These are phyloP conservation scores for Coniferiporia weirii DNA, from an alignment of 1,284 basidiomycete species.

Conservation along the genomic window DNA sequence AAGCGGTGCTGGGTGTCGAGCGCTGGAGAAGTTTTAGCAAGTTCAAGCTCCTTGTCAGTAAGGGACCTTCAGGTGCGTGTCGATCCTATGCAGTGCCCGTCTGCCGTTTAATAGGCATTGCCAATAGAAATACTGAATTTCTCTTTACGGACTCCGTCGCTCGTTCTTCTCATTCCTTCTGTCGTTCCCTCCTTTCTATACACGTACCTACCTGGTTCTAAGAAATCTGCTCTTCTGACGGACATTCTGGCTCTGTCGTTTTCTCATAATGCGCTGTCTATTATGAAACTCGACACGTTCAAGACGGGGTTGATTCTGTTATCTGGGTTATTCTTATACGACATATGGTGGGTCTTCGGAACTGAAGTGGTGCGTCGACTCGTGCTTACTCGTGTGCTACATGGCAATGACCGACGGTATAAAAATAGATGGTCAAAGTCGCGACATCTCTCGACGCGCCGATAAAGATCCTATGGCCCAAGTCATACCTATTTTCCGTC, in stretches of 20 bases:
- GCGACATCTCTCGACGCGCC: conserved; percentile 92
- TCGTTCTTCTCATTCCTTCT: conserved; percentile 61
- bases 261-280: conserved; percentile 74
- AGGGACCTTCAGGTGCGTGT: conserved; percentile 40
- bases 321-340: conserved; percentile 80
- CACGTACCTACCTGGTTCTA: conserved; percentile 42
- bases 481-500: conserved; percentile 54
- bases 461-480: conserved; percentile 88
- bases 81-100: not conserved
- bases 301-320: conserved; percentile 83
- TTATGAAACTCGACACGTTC: conserved; percentile 90
- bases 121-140: conserved; percentile 39
- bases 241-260: conserved; percentile 85
- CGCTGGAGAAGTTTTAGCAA: conserved; percentile 52
- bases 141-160: conserved; percentile 57
- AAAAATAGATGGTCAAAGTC: conserved; percentile 79
- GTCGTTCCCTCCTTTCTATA: conserved; percentile 67
- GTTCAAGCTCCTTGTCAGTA: conserved; percentile 38
- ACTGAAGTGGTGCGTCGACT: conserved; percentile 62
- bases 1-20: conserved; percentile 40
- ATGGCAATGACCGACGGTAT: conserved; percentile 7
- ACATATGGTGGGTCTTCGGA: conserved; percentile 86
- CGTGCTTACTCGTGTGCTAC: conserved; percentile 6
- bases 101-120: conserved; percentile 13
- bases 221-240: conserved; percentile 68